Conservation (phyloP, 176 grass and related monocot species). For the Avena atlantica region DNA sequence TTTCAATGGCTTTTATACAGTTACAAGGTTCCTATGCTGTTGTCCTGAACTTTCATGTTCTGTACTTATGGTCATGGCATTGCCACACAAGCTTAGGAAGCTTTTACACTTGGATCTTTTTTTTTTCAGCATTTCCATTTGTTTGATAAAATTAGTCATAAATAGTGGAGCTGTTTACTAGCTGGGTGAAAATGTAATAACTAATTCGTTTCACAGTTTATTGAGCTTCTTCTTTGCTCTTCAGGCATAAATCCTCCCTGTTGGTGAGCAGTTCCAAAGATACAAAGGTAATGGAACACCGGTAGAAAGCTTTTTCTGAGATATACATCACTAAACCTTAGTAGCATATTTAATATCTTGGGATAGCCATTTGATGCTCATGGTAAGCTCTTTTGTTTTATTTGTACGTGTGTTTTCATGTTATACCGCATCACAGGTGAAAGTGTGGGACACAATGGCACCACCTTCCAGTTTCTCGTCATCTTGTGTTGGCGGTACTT, state of each 20-base stretch:
- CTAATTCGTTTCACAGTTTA: not conserved
- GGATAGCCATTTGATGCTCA: slow-evolving; percentile 16
- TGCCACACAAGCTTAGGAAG: not conserved
- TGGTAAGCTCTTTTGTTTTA: slow-evolving; percentile 15
- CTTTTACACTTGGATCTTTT: slow-evolving; percentile 25
- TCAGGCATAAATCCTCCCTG: slow-evolving; percentile 87
- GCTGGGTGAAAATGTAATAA: not conserved
- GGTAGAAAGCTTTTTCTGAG: not conserved
- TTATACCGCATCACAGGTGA: slow-evolving; percentile 57
- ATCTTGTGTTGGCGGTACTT: slow-evolving; percentile 73
- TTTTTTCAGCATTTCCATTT: not conserved
- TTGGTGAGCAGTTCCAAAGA: slow-evolving; percentile 93
- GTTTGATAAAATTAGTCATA: not conserved
- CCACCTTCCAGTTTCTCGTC: slow-evolving; percentile 64
- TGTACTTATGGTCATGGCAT: not conserved
- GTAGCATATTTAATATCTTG: not conserved
- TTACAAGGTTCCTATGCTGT: slow-evolving; percentile 7
- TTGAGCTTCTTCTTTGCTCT: slow-evolving; percentile 34
- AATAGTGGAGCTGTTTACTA: not conserved
- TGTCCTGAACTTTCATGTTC: slow-evolving; percentile 23
- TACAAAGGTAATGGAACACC: slow-evolving; percentile 64
- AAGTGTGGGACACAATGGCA: slow-evolving; percentile 79
- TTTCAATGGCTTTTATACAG: not conserved
- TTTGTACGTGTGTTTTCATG: slow-evolving; percentile 16
- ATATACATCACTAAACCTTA: not conserved